Evolutionary conservation across 208 protist species (phyloP).

Genomic region (Porcisia deanei): DNA sequence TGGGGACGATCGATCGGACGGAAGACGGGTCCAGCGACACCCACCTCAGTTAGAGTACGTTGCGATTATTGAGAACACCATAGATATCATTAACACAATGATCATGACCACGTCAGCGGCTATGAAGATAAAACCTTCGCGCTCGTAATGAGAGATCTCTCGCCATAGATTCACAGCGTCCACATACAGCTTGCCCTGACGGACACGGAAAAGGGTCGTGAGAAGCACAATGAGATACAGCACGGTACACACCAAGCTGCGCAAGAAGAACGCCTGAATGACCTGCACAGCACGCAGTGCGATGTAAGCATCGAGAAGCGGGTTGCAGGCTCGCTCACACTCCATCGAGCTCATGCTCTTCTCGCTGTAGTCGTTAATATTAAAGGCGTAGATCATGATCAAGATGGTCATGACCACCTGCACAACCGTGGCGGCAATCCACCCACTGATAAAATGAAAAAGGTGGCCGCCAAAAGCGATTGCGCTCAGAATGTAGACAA

Average conservation of each 20-base stretch:
- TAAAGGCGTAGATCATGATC: slow-evolving; percentile 76
- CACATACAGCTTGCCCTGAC: slow-evolving; percentile 54
- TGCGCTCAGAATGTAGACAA: slow-evolving; percentile 65
- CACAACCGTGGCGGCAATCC: slow-evolving; percentile 58
- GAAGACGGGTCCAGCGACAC: neutral
- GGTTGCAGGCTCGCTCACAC: slow-evolving; percentile 80
- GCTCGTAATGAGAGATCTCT: slow-evolving; percentile 62
- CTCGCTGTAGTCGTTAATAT: slow-evolving; percentile 81
- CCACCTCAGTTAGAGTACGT: slow-evolving; percentile 35
- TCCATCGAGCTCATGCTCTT: slow-evolving; percentile 76
- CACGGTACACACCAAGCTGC: slow-evolving; percentile 50
- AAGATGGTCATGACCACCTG: slow-evolving; percentile 75
- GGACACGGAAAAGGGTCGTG: slow-evolving; percentile 56
- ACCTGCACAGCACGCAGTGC: slow-evolving; percentile 66
- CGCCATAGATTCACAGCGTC: slow-evolving; percentile 84
- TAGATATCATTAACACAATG: slow-evolving; percentile 49
- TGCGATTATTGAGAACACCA: slow-evolving; percentile 72
- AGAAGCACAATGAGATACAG: slow-evolving; percentile 35
- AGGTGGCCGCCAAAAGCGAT: slow-evolving; percentile 53
- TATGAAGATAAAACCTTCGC: slow-evolving; percentile 64
- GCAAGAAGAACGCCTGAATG: slow-evolving; percentile 49
- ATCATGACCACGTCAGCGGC: slow-evolving; percentile 60
- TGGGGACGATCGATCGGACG: neutral
- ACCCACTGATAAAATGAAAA: slow-evolving; percentile 82
- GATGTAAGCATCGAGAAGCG: slow-evolving; percentile 74